Evolutionary conservation across 2,329 filamentous ascomycete genomes (phyloP).

Genomic region (Microdochium nivale): DNA sequence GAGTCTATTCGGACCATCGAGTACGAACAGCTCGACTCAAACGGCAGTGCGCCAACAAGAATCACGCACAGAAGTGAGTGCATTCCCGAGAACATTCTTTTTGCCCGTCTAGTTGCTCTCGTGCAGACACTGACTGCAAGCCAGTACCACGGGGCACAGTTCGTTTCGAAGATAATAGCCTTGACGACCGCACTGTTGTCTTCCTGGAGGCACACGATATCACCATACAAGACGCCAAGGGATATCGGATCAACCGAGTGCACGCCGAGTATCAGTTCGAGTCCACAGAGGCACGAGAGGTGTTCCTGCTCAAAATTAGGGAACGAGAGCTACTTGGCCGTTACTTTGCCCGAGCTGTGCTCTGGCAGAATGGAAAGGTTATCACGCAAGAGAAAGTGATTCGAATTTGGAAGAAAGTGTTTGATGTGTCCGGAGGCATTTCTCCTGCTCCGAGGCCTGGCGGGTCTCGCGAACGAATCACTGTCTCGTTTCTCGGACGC

Average conservation of each 20-base stretch:
- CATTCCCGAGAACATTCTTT: background rate
- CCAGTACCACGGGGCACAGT: background rate
- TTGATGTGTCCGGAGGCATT: background rate
- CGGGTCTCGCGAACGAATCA: background rate
- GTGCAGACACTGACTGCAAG: background rate
- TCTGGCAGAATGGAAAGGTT: background rate
- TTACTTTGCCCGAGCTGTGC: background rate
- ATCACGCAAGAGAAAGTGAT: background rate
- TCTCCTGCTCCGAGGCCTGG: background rate
- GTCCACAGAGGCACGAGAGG: background rate
- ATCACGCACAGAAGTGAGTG: background rate
- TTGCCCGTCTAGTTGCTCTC: background rate
- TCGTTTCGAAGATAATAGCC: background rate
- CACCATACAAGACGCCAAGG: background rate
- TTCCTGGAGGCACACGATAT: background rate
- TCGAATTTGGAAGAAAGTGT: background rate
- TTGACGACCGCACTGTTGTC: background rate
- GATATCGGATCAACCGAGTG: background rate
- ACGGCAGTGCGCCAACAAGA: background rate
- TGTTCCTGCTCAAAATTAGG: background rate
- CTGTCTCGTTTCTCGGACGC: background rate
- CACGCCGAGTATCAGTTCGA: background rate
- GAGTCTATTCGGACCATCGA: background rate
- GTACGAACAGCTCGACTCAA: background rate
- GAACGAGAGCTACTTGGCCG: background rate